These are phyloP conservation scores for Hypomontagnella monticulosa DNA, from an alignment of 495 filamentous ascomycete genomes.

Conservation along the genomic window DNA sequence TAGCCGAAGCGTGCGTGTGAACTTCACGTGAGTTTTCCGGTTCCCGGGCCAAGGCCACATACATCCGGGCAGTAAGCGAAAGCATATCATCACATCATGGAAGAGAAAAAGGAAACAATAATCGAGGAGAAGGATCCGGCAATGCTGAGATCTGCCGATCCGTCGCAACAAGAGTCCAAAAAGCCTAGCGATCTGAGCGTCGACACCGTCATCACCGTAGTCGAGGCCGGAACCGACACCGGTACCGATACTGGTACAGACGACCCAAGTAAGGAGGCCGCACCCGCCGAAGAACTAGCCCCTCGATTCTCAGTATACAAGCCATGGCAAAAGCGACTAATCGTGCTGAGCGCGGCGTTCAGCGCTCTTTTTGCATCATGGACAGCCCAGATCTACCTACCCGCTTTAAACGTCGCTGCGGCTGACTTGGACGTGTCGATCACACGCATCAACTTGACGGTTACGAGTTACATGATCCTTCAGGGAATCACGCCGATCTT, in stretches of 20 bases:
- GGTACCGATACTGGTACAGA: too few relatives aligned
- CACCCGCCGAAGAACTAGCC: conserved; percentile 44
- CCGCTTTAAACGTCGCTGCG: conserved; percentile 66
- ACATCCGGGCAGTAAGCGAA: conserved; percentile 13
- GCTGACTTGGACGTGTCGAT: conserved; percentile 60
- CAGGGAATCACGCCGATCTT: conserved; percentile 68
- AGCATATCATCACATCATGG: conserved; percentile 8
- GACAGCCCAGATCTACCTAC: conserved; percentile 75
- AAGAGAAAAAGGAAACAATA: conserved; percentile 27
- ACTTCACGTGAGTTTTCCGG: conserved; percentile 12
- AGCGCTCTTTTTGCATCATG: conserved; percentile 74
- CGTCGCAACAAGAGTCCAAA: not conserved
- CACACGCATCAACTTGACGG: conserved; percentile 68
- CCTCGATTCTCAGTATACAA: conserved; percentile 64
- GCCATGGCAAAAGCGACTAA: conserved; percentile 64
- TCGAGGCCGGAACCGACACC: not conserved
- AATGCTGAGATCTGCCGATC: not conserved
- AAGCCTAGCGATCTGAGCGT: conserved; percentile 17
- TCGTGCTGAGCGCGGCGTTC: conserved; percentile 68
- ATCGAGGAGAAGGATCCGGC: conserved; percentile 33
- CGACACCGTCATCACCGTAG: conserved; percentile 17
- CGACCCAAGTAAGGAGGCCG: conserved; percentile 4
- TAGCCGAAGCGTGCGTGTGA: too few relatives aligned
- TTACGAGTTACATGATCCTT: conserved; percentile 69
- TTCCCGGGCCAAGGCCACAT: not conserved